phyloP scores from a whole-genome alignment of 257 asterid species.

The Primulina tabacum region DNA sequence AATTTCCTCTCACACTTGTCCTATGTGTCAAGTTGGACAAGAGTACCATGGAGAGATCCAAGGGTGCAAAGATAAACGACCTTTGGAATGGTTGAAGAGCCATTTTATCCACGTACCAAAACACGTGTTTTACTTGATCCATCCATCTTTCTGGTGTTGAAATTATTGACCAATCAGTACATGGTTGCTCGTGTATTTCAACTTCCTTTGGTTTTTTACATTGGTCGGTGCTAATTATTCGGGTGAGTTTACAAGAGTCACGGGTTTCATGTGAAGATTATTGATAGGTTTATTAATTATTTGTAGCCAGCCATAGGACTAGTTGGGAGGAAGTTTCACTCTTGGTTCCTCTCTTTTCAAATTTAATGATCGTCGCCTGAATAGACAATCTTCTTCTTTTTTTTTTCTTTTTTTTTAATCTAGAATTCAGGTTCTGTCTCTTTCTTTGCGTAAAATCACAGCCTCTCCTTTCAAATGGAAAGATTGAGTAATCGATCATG shows the following conservation, averaged over 20 bases:
- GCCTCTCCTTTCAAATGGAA: too few species aligned
- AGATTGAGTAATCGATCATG: neutral
- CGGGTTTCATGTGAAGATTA: neutral
- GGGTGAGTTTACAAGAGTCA: neutral
- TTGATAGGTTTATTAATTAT: neutral
- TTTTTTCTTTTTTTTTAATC: too few species aligned
- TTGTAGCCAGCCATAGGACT: neutral
- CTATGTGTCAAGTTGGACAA: conserved; percentile 11
- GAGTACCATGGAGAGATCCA: conserved; percentile 22
- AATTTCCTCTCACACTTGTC: conserved; percentile 4
- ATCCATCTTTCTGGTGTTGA: neutral
- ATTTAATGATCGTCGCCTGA: neutral
- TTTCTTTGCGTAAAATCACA: neutral
- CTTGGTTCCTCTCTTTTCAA: neutral
- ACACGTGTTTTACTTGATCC: neutral
- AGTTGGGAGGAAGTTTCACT: neutral
- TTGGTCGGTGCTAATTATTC: neutral
- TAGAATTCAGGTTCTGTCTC: neutral
- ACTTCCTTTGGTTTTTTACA: neutral
- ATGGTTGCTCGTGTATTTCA: neutral
- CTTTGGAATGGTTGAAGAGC: conserved; percentile 34
- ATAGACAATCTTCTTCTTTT: too few species aligned
- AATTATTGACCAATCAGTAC: conserved; percentile 28
- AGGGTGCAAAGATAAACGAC: conserved; percentile 28
- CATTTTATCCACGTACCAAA: conserved; percentile 22